phyloP scores from a whole-genome alignment of 78 protist species.

The Blattamonas nauphoetae region DNA sequence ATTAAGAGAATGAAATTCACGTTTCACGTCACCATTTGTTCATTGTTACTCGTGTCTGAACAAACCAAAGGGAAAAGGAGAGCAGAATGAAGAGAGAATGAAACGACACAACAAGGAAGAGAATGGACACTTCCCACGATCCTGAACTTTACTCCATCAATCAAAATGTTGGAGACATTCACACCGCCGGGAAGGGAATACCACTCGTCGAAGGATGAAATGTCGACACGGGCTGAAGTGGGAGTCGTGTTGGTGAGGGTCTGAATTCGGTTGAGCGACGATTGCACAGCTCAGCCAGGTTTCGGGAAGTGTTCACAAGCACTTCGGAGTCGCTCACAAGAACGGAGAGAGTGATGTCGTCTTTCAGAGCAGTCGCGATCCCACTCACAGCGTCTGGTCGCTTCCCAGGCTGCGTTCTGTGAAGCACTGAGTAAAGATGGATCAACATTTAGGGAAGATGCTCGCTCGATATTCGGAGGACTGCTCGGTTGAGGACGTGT shows the following conservation, averaged over 20 bases:
- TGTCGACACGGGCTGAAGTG: no score
- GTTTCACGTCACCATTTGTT: no score
- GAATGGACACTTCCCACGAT: no score
- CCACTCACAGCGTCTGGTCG: neutral
- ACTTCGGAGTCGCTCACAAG: neutral
- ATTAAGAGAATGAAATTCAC: no score
- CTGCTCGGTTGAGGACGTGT: neutral
- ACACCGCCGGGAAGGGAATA: constrained; percentile 41
- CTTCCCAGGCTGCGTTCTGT: neutral
- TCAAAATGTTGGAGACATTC: no score
- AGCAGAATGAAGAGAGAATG: no score
- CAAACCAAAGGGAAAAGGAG: no score
- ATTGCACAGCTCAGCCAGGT: neutral
- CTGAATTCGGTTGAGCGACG: no score
- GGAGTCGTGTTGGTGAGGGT: neutral
- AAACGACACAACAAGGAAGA: no score
- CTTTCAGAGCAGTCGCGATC: neutral
- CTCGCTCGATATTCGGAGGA: neutral
- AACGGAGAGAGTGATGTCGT: no score
- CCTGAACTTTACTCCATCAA: no score
- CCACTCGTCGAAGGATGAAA: neutral
- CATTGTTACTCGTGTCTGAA: no score
- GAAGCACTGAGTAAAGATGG: neutral
- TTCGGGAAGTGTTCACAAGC: neutral
- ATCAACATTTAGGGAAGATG: constrained; percentile 8